Base-by-base conservation (phyloP, 192 early-diverging fungal species). In the Lunasporangiospora selenospora region DNA sequence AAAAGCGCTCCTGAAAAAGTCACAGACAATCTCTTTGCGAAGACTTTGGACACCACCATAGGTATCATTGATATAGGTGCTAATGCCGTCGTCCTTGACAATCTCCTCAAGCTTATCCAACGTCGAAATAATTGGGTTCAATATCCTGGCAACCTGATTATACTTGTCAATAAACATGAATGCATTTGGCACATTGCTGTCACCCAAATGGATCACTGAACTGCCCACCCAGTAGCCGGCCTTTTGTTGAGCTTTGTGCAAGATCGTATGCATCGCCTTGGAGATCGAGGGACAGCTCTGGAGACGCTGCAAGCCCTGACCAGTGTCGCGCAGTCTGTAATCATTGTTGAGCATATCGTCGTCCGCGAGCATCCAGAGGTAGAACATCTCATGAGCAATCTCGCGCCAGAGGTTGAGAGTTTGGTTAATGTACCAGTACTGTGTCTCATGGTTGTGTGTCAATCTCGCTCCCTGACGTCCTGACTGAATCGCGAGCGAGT, bases 161-260 rank as follows among this genome's bases (percentile, higher is more conserved):
- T 98, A 98, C 84, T 95, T 95, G 87, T 94, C 93, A 49, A 99
- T 98, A 53, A 98, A 98, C 87, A 97, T 90, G 31, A 99, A 85
- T 5, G 98, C 92, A 65, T 99, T 99, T 19, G 98, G 96, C 12
- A 99, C 98, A 66, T 98, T 99, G 76, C 91, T 92, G 78, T 99
- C 96, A 19, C 96, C 98, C 59, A 99, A 62, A 79, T 99, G 98
- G 65, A 99, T 93, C 54, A 98, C 96, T 16, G 92, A 91, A 23
- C 90, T 93, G 11, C 96, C 98, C 11, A 98, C 89, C 97, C 97
- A 99, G 40, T 83, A 82, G 3, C 92, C 90, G 6, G 92, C 89
- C 23, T 86, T 85, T 65, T 87, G 80, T 33, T 96, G 94, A 18
- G 96, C 93, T 23, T 92, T 80, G 63, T 94, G 88, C 50, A 99